Percentiles rank a stretch among this genome's conserved stretches.
Evolutionary conservation across 805 yeast species (phyloP).

Genomic region (Yarrowia divulgata): DNA sequence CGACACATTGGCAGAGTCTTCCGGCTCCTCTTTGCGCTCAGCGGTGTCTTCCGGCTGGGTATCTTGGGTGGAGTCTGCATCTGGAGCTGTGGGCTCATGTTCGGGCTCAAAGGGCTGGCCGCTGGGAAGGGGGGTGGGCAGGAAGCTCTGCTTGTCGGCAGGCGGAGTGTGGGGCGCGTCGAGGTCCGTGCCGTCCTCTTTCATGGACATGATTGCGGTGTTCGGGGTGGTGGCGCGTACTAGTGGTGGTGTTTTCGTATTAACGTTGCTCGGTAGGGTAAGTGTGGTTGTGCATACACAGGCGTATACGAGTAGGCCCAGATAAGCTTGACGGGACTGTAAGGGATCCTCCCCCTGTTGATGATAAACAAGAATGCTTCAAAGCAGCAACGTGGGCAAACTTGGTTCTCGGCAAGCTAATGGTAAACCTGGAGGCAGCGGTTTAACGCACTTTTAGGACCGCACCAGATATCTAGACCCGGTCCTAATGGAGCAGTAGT

Average conservation of each 20-base stretch:
- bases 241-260: conserved; percentile 39
- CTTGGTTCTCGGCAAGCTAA: not conserved
- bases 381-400: not conserved
- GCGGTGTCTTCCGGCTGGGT: conserved; percentile 10
- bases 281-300: conserved; percentile 28
- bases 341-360: conserved; percentile 2
- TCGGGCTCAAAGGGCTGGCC: conserved; percentile 29
- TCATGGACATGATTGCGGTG: conserved; percentile 15
- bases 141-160: conserved; percentile 29
- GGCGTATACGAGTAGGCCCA: conserved; percentile 32
- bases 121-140: conserved; percentile 28
- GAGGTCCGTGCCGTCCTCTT: conserved; percentile 33
- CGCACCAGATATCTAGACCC: not conserved
- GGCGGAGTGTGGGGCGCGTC: conserved; percentile 36
- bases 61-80: conserved; percentile 12
- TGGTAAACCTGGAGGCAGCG: not conserved
- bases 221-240: conserved; percentile 33
- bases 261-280: conserved; percentile 39
- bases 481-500: not conserved
- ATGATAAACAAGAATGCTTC: conserved; percentile 3
- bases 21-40: conserved; percentile 3
- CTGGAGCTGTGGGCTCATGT: conserved; percentile 3
- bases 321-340: conserved; percentile 36
- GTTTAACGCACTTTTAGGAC: not conserved
- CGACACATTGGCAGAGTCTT: conserved; percentile 11